Evolutionary conservation across 169 alveolate species (phyloP).

Genomic region (Cryptosporidium bovis): DNA sequence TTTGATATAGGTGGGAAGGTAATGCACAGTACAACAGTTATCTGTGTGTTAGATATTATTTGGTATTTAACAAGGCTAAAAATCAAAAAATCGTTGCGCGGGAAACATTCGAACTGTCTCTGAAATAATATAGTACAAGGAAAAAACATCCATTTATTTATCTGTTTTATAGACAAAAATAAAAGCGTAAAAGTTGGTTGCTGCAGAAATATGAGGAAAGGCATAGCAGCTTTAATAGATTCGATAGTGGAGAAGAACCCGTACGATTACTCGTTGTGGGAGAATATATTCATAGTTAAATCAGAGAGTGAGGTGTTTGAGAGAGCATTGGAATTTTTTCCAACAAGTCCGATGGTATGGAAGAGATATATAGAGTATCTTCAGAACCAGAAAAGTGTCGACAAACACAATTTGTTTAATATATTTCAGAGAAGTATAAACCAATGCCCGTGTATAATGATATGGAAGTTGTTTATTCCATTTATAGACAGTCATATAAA

Average conservation of each 20-base stretch:
- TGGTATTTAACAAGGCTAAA: no score
- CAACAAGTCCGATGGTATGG: conserved; percentile 73
- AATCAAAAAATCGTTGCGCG: no score
- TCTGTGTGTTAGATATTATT: no score
- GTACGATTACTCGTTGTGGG: conserved; percentile 64
- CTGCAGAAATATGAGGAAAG: conserved; percentile 19
- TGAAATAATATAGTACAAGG: no score
- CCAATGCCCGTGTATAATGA: conserved; percentile 71
- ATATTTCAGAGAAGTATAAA: conserved; percentile 59
- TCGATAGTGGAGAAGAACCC: conserved; percentile 73
- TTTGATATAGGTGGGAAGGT: no score
- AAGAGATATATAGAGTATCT: conserved; percentile 64
- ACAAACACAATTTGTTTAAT: conserved; percentile 1
- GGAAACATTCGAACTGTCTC: no score
- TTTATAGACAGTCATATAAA: conserved; percentile 34
- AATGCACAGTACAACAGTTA: no score
- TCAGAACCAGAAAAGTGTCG: conserved; percentile 35
- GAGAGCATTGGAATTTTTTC: conserved; percentile 67
- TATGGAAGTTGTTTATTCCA: conserved; percentile 54
- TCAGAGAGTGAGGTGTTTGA: conserved; percentile 74
- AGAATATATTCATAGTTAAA: conserved; percentile 60
- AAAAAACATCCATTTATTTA: no score
- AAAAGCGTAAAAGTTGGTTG: neutral
- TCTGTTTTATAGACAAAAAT: neutral
- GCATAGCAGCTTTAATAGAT: conserved; percentile 49